phyloP scores from a whole-genome alignment of 2,329 filamentous ascomycete species.

The Fusarium concolor region DNA sequence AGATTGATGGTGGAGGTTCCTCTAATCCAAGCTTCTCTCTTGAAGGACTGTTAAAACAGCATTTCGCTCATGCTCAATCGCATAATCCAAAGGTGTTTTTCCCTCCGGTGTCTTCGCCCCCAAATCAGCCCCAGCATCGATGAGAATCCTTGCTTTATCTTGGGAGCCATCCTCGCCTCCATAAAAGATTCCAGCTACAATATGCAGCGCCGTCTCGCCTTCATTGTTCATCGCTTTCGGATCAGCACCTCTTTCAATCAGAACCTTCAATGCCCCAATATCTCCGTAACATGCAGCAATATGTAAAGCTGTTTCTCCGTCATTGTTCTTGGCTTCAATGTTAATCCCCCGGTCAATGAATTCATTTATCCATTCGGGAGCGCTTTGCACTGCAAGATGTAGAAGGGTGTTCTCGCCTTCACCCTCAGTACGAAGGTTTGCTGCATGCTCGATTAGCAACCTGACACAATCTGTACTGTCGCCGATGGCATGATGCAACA shows the following conservation, averaged over 20 bases:
- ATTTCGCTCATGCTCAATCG: background rate
- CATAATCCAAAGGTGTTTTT: background rate
- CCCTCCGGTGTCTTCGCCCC: rapidly evolving
- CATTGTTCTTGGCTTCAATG: background rate
- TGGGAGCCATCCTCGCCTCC: background rate
- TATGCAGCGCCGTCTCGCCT: background rate
- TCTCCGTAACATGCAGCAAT: background rate
- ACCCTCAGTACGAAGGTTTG: rapidly evolving
- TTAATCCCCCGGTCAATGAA: background rate
- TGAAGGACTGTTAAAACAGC: too few relatives aligned
- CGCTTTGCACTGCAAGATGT: background rate
- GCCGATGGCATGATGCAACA: background rate
- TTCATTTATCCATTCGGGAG: background rate
- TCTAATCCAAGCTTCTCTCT: too few relatives aligned
- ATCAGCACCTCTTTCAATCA: background rate
- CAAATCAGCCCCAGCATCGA: background rate
- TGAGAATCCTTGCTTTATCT: background rate
- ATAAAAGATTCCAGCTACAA: background rate
- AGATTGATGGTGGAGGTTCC: too few relatives aligned
- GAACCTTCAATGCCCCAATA: rapidly evolving
- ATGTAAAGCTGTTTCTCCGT: background rate
- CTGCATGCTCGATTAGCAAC: rapidly evolving
- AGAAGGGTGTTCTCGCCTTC: background rate
- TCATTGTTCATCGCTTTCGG: background rate
- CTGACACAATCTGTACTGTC: background rate